phyloP scores from a whole-genome alignment of 2,329 filamentous ascomycete species.

The Penicillium sp. region DNA sequence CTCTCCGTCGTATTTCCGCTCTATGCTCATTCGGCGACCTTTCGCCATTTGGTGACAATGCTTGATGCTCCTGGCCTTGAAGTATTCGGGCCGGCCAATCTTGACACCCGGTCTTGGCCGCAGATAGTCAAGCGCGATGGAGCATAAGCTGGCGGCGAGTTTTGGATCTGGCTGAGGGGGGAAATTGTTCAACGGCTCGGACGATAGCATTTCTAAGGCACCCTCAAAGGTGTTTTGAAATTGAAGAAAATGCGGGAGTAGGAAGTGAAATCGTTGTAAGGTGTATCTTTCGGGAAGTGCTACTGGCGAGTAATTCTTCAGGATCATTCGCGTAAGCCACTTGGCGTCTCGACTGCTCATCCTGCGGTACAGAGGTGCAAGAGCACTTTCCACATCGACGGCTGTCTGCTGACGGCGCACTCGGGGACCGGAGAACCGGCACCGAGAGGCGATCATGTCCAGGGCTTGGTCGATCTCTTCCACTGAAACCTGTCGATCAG shows the following conservation, averaged over 20 bases:
- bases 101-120: conserved; percentile 63
- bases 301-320: conserved; percentile 74
- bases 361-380: conserved; percentile 61
- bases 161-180: conserved; percentile 39
- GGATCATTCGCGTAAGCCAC: conserved; percentile 79
- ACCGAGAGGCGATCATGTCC: conserved; percentile 66
- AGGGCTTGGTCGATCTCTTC: conserved; percentile 72
- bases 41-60: conserved; percentile 69
- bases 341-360: conserved; percentile 72
- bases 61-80: conserved; percentile 70
- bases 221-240: conserved; percentile 68
- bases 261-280: conserved; percentile 64
- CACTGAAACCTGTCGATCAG: conserved; percentile 57
- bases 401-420: conserved; percentile 50
- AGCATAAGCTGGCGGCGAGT: conserved; percentile 31
- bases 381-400: conserved; percentile 46
- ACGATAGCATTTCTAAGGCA: conserved; percentile 58
- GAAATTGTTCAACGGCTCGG: conserved; percentile 36
- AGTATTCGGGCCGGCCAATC: conserved; percentile 64
- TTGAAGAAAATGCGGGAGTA: conserved; percentile 68
- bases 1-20: conserved; percentile 84
- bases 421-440: conserved; percentile 68
- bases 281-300: conserved; percentile 60
- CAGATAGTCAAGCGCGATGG: conserved; percentile 46
- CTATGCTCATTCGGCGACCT: conserved; percentile 66